Base-by-base conservation (phyloP, 2,329 filamentous ascomycete species). In the Cladophialophora carrionii region DNA sequence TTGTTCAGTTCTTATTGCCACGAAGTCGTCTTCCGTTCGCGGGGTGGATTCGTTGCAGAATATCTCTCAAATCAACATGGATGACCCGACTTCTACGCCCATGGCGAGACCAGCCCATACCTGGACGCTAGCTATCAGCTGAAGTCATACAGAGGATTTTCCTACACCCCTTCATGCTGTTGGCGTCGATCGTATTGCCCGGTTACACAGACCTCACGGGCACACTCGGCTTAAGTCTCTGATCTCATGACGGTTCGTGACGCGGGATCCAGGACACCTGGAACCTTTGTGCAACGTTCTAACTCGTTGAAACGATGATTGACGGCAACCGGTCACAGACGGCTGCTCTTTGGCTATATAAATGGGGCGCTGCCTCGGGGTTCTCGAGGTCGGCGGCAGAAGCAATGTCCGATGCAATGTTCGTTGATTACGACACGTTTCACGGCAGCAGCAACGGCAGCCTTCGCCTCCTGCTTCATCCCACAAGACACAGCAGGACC, bases 281-380 rank as follows among this genome's bases (percentile, higher is more conserved):
- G 57, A 60, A 60, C 57, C 49, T 60, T 60, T 60, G 57, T 60
- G 32, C 43, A 22, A 60, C 57, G 46, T 53, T 53, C 22, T 53
- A 6, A 52, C 31, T 52, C 49, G 57, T 31, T 7, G 57, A 59
- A 59, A 52, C 3, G 41, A 17, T 32, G 57, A 29, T 34, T 22
- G 29, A 14, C 22, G 37, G 53, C 48, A 22, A 60, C 57, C 48
- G 57, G 57, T 60, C 57, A 60, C 31, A 3, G 29, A 8, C 10
- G 24, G 52, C 24, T 24, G 52, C 29, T 54, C 1, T 20, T 20
- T 12, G n/a, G 14, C 12, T 9, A 54, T 54, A 54, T 54, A 31
- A 29, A 20, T 34, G 24, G 52, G 52, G 52, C 41, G 56, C 57
- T 26, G 20, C 17, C 20, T n/a, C 34, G 46, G n/a, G 6, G 29